A percentile compares a stretch with the other conserved stretches of the same genome.
Evolutionary conservation across 2,329 filamentous ascomycete genomes (phyloP).

Genomic region (Ascochyta rabiei): DNA sequence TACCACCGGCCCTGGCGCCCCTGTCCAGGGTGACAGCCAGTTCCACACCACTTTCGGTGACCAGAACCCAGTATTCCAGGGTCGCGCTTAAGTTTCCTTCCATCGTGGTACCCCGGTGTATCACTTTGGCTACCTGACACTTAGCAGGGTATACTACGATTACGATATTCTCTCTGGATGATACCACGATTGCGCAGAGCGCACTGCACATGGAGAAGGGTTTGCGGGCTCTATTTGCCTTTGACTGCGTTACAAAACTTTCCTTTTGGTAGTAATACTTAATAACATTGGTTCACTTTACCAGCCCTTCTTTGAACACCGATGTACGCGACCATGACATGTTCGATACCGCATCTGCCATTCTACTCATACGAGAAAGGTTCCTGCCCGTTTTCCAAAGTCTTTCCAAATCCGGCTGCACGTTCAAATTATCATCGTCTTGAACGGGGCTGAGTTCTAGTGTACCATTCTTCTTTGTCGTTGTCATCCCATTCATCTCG

Average conservation of each 20-base stretch:
- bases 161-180: constrained; percentile 37
- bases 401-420: too few species aligned
- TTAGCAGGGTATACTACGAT: constrained; percentile 19
- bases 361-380: neutral
- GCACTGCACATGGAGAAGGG: constrained; percentile 12
- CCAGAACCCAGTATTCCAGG: constrained; percentile 53
- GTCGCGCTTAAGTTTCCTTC: constrained; percentile 33
- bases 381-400: too few species aligned
- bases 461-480: neutral
- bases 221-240: neutral
- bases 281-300: constrained; percentile 16
- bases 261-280: constrained; percentile 27
- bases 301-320: neutral
- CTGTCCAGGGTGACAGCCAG: constrained; percentile 15
- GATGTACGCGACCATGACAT: neutral
- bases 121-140: constrained; percentile 9
- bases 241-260: constrained; percentile 4
- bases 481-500: neutral
- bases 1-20: constrained; percentile 19
- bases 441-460: too few species aligned
- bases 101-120: constrained; percentile 13
- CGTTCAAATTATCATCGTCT: neutral
- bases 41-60: constrained; percentile 51
- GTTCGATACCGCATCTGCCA: neutral
- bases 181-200: constrained; percentile 39